Conservation (phyloP, 2,329 filamentous ascomycete species). For the Pseudopyricularia javanii region DNA sequence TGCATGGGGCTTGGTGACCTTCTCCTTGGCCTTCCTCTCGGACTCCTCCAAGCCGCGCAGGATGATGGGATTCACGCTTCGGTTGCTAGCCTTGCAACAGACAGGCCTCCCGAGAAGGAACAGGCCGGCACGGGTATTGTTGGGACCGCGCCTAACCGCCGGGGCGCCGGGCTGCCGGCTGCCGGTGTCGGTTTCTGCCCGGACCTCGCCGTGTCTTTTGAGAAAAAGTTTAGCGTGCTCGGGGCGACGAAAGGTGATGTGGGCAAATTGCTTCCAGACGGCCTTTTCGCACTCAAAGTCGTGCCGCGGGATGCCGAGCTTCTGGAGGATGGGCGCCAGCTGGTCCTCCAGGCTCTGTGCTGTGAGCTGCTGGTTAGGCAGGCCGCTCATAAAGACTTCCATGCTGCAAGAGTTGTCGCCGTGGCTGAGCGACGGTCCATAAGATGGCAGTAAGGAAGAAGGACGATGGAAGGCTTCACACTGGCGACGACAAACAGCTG, state of each 20-base stretch:
- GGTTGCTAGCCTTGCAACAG: conserved; percentile 15
- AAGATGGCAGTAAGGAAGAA: background rate
- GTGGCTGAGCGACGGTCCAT: background rate
- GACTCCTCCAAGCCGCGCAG: conserved; percentile 10
- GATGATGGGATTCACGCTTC: conserved; percentile 6
- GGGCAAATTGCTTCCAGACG: conserved; percentile 18
- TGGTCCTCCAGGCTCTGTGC: conserved; percentile 22
- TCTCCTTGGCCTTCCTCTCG: background rate
- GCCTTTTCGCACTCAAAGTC: conserved; percentile 32
- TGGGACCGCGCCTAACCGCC: background rate
- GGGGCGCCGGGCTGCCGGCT: background rate
- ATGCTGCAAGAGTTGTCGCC: conserved; percentile 15
- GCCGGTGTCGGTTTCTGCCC: background rate
- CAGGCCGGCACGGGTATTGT: conserved; percentile 14
- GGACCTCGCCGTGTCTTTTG: conserved; percentile 13
- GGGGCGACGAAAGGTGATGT: conserved; percentile 27
- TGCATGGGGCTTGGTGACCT: background rate
- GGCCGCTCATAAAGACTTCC: conserved; percentile 31
- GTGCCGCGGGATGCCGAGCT: conserved; percentile 20
- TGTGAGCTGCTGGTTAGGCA: conserved; percentile 25
- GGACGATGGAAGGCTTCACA: background rate
- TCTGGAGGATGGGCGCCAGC: conserved; percentile 25
- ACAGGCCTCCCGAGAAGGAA: conserved; percentile 14
- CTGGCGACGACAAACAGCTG: too few species aligned
- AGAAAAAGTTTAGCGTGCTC: conserved; percentile 31